Conservation (phyloP, 164 flowering plant species). For the Stephania yunnanensis region DNA sequence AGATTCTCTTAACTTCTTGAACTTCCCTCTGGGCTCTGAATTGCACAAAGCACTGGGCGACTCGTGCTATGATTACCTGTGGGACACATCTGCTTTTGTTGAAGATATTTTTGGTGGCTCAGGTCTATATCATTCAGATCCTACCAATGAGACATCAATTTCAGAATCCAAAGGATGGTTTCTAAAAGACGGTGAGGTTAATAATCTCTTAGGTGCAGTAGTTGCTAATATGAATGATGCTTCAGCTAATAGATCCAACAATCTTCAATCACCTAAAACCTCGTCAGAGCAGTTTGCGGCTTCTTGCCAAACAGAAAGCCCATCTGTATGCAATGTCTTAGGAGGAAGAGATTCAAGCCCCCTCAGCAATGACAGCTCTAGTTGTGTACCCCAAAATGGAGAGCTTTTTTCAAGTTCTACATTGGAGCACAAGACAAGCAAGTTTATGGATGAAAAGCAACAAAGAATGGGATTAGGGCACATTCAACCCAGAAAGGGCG, state of each 20-base stretch:
- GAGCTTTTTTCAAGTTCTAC: slow-evolving; percentile 17
- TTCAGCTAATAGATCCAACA: slow-evolving; percentile 22
- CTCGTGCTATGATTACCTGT: slow-evolving; percentile 8
- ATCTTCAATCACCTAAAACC: slow-evolving; percentile 19
- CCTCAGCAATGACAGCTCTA: slow-evolving; percentile 1
- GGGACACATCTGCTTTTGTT: slow-evolving; percentile 14
- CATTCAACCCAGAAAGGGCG: slow-evolving; percentile 24
- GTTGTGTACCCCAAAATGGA: not conserved
- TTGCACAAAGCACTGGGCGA: slow-evolving; percentile 45
- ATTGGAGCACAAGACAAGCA: slow-evolving; percentile 25
- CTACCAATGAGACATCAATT: slow-evolving; percentile 14
- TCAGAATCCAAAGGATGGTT: slow-evolving; percentile 16
- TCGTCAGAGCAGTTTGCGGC: slow-evolving; percentile 17
- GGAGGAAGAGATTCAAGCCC: not conserved
- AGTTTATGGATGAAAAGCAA: slow-evolving; percentile 29
- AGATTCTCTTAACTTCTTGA: slow-evolving; percentile 17
- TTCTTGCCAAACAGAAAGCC: slow-evolving; percentile 10
- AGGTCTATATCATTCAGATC: slow-evolving; percentile 17
- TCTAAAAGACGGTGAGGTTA: slow-evolving; percentile 20
- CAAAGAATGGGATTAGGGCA: slow-evolving; percentile 16
- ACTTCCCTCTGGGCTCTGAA: slow-evolving; percentile 42
- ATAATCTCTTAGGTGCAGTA: slow-evolving; percentile 45
- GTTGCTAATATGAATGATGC: slow-evolving; percentile 23
- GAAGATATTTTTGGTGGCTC: slow-evolving; percentile 25
- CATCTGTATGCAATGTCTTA: not conserved